These are phyloP conservation scores for Trichomonascus vanleenenianus DNA, from an alignment of 805 yeast species.

Conservation along the genomic window DNA sequence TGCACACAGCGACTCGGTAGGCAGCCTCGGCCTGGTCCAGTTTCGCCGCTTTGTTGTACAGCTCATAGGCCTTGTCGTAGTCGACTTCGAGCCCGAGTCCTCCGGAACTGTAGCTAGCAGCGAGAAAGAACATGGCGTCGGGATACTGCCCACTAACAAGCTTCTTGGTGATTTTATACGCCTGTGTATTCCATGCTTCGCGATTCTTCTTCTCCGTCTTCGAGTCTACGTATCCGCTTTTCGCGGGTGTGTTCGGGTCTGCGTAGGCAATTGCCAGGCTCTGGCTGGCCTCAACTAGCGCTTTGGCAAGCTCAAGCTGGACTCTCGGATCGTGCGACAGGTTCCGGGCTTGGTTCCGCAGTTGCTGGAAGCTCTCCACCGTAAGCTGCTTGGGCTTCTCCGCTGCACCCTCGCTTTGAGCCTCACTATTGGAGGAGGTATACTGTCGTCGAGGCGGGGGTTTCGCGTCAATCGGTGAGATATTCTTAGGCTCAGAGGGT, in stretches of 20 bases:
- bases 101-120: slow-evolving; percentile 49
- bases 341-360: slow-evolving; percentile 24
- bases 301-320: slow-evolving; percentile 61
- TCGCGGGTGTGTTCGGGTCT: slow-evolving; percentile 34
- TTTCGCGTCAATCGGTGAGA: not conserved
- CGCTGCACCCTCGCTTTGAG: not conserved
- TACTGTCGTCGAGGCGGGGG: slow-evolving; percentile 11
- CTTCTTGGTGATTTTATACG: slow-evolving; percentile 52
- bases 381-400: slow-evolving; percentile 16
- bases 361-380: slow-evolving; percentile 25
- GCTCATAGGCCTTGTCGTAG: slow-evolving; percentile 52
- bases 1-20: slow-evolving; percentile 63
- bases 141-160: slow-evolving; percentile 40
- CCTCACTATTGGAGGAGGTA: slow-evolving; percentile 1
- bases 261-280: slow-evolving; percentile 28
- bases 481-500: not conserved
- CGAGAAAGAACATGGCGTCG: slow-evolving; percentile 52
- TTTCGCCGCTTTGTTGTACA: slow-evolving; percentile 52
- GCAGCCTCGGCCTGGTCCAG: slow-evolving; percentile 52
- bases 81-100: slow-evolving; percentile 44
- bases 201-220: slow-evolving; percentile 45
- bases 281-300: slow-evolving; percentile 41
- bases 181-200: slow-evolving; percentile 47
- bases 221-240: slow-evolving; percentile 31
- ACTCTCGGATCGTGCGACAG: slow-evolving; percentile 35